Evolutionary conservation across 2,329 filamentous ascomycete genomes (phyloP).

Genomic region (Scopulariopsis brevicaulis): DNA sequence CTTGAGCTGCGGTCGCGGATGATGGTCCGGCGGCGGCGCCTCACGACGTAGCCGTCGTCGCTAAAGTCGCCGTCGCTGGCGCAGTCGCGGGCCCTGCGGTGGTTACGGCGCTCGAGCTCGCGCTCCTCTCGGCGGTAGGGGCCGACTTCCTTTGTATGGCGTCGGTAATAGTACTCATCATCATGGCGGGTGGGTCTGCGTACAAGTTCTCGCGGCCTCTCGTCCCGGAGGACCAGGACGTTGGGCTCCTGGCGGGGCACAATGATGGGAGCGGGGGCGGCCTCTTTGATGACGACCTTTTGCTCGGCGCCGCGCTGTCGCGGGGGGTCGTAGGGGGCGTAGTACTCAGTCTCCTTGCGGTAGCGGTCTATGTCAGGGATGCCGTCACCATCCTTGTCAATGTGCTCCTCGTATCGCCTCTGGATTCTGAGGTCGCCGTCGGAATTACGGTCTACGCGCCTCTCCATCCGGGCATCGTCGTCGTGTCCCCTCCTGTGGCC

Average conservation of each 20-base stretch:
- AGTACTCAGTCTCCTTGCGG: conserved; percentile 53
- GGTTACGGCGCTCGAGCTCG: conserved; percentile 17
- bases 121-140: conserved; percentile 20
- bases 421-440: conserved; percentile 43
- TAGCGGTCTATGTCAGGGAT: conserved; percentile 35
- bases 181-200: conserved; percentile 19
- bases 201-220: conserved; percentile 24
- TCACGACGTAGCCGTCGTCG: conserved; percentile 35
- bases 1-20: conserved; percentile 35
- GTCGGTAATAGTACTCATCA: conserved; percentile 41
- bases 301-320: conserved; percentile 44
- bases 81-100: conserved; percentile 23
- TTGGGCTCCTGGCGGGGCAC: conserved; percentile 32
- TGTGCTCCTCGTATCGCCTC: conserved; percentile 32
- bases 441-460: conserved; percentile 26
- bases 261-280: conserved; percentile 38
- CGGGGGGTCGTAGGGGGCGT: conserved; percentile 35
- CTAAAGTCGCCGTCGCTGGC: conserved; percentile 22
- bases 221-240: conserved; percentile 29
- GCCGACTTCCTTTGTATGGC: conserved; percentile 29
- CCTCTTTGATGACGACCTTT: conserved; percentile 49
- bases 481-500: conserved; percentile 18
- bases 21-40: conserved; percentile 31
- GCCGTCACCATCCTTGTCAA: conserved; percentile 25
- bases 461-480: conserved; percentile 30